phyloP scores from a whole-genome alignment of 1,139 yeast genomes.

The Diutina siamensis region DNA sequence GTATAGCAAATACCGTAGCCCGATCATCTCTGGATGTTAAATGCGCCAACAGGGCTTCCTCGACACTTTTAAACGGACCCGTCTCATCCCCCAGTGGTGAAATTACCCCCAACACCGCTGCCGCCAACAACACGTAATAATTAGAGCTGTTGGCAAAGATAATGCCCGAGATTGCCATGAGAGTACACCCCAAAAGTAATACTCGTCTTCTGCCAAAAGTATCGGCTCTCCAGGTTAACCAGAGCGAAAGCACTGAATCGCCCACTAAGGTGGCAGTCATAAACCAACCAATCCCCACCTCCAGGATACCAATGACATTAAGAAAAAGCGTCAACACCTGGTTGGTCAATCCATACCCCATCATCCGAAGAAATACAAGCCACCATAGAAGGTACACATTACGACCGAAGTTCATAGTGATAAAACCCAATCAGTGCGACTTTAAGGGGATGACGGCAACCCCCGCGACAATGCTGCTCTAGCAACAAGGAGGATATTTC shows the following conservation, averaged over 20 bases:
- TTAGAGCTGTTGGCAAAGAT: slow-evolving; percentile 41
- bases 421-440: too few relatives aligned
- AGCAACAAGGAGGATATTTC: too few relatives aligned
- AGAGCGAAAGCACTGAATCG: slow-evolving; percentile 61
- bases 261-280: slow-evolving; percentile 79
- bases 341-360: slow-evolving; percentile 73
- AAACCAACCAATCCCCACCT: slow-evolving; percentile 57
- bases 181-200: slow-evolving; percentile 49
- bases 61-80: slow-evolving; percentile 85
- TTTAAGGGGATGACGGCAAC: too few relatives aligned
- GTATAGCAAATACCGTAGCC: slow-evolving; percentile 66
- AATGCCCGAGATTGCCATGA: slow-evolving; percentile 64
- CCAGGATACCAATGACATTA: slow-evolving; percentile 42
- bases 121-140: slow-evolving; percentile 45
- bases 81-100: slow-evolving; percentile 91
- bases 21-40: slow-evolving; percentile 54
- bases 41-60: slow-evolving; percentile 79
- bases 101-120: slow-evolving; percentile 51
- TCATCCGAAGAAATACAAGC: slow-evolving; percentile 61
- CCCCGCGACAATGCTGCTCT: too few relatives aligned
- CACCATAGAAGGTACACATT: slow-evolving; percentile 9
- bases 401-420: not conserved
- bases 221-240: slow-evolving; percentile 73
- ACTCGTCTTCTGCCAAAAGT: slow-evolving; percentile 60
- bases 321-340: slow-evolving; percentile 69